Percentiles rank a stretch among this genome's conserved stretches.
These are phyloP conservation scores for Candida freyschussii DNA, from an alignment of 1,139 yeast genomes.

Conservation along the genomic window DNA sequence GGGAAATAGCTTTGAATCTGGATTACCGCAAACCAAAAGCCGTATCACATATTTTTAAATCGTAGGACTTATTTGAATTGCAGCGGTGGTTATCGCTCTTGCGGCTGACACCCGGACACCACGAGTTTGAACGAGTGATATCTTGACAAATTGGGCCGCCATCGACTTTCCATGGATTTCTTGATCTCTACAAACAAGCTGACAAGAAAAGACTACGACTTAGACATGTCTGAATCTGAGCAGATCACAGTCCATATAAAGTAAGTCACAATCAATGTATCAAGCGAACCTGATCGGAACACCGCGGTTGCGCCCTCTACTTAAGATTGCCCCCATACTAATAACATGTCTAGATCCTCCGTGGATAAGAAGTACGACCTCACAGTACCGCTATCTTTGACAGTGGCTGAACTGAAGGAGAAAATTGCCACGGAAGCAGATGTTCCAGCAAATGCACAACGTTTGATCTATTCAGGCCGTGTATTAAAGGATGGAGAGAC, in stretches of 20 bases:
- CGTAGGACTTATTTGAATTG: too few species aligned
- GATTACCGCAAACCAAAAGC: too few species aligned
- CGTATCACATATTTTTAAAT: too few species aligned
- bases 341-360: slow-evolving; percentile 30
- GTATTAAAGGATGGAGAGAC: slow-evolving; percentile 83
- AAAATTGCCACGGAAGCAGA: slow-evolving; percentile 48
- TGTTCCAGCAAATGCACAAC: slow-evolving; percentile 70
- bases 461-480: slow-evolving; percentile 90
- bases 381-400: slow-evolving; percentile 45
- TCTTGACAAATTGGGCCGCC: too few species aligned
- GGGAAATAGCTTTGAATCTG: too few species aligned
- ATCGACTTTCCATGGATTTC: too few species aligned
- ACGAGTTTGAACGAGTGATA: slow-evolving; percentile 1
- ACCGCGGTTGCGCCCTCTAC: not conserved
- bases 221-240: slow-evolving; percentile 17
- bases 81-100: too few species aligned
- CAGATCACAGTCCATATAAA: slow-evolving; percentile 20
- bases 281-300: not conserved
- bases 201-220: slow-evolving; percentile 1
- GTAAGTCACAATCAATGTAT: slow-evolving; percentile 11
- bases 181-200: too few species aligned
- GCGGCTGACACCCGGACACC: slow-evolving; percentile 4
- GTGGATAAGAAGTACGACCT: slow-evolving; percentile 80
- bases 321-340: slow-evolving; percentile 1
- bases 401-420: slow-evolving; percentile 67